A percentile compares a stretch with the other conserved stretches of the same genome.
phyloP scores from a whole-genome alignment of 2,329 filamentous ascomycete genomes.

The Ophiostoma sp. region DNA sequence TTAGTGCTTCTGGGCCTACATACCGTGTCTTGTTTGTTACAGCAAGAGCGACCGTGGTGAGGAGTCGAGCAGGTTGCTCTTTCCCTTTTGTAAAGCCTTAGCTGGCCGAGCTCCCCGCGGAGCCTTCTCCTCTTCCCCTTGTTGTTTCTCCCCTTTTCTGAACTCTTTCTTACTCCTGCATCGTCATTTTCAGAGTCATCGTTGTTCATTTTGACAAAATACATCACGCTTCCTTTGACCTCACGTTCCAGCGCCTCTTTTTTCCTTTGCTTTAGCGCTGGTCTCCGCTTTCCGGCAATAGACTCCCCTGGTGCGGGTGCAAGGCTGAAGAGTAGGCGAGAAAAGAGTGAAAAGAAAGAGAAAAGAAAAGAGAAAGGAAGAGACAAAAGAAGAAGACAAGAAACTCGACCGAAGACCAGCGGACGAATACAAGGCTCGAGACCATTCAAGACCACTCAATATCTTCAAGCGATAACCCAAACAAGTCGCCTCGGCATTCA shows the following conservation, averaged over 20 bases:
- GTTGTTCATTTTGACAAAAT: background rate
- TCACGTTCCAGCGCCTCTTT: background rate
- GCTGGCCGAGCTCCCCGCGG: conserved; percentile 9
- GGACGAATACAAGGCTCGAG: background rate
- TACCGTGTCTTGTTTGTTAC: background rate
- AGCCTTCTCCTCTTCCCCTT: background rate
- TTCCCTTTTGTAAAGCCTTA: conserved; percentile 7
- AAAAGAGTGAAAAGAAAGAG: background rate
- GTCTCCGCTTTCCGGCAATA: conserved; percentile 21
- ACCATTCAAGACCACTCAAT: too few relatives aligned
- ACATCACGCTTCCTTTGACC: background rate
- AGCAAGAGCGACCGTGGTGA: conserved; percentile 4
- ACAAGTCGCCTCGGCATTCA: background rate
- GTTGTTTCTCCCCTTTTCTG: background rate
- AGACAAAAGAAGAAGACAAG: background rate
- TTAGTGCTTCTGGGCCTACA: background rate
- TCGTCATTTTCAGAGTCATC: conserved; percentile 6
- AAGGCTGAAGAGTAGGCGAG: conserved; percentile 14
- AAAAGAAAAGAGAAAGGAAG: background rate
- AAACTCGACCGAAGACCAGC: background rate
- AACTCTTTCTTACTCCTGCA: background rate
- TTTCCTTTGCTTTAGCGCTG: conserved; percentile 1
- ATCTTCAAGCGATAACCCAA: background rate
- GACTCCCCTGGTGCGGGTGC: background rate
- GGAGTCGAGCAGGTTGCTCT: background rate